Evolutionary conservation across 2,329 filamentous ascomycete genomes (phyloP).

Genomic region (Diaporthe caulivora): DNA sequence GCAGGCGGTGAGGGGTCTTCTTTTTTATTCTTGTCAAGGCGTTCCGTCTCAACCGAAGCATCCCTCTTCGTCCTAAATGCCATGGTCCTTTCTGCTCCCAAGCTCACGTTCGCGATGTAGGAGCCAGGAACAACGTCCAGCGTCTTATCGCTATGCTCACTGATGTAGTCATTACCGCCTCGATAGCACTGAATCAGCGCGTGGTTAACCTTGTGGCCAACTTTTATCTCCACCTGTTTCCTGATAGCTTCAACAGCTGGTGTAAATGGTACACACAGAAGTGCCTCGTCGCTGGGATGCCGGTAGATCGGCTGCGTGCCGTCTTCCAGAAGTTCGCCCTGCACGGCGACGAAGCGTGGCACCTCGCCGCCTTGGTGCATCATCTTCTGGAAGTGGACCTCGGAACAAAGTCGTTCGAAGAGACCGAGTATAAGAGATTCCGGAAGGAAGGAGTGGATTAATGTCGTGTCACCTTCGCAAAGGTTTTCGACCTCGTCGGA

Average conservation of each 20-base stretch:
- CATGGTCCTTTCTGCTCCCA: conserved; percentile 95
- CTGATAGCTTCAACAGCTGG: conserved; percentile 78
- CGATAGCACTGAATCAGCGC: conserved; percentile 94
- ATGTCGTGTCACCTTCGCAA: conserved; percentile 84
- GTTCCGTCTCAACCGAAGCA: conserved; percentile 11
- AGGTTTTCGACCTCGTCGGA: conserved; percentile 62
- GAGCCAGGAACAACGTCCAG: conserved; percentile 86
- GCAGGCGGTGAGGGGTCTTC: neutral
- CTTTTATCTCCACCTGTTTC: conserved; percentile 73
- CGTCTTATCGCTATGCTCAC: conserved; percentile 97
- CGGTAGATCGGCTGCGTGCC: conserved; percentile 91
- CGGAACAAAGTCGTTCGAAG: conserved; percentile 78
- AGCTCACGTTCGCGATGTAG: conserved; percentile 90
- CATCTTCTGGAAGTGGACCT: conserved; percentile 93
- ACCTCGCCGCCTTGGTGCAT: conserved; percentile 92
- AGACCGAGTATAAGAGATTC: conserved; percentile 65
- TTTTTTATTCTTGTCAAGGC: neutral
- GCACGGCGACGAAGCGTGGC: conserved; percentile 89
- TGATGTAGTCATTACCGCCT: conserved; percentile 90
- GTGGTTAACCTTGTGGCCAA: conserved; percentile 90
- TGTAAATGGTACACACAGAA: conserved; percentile 82
- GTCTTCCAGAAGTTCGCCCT: conserved; percentile 77
- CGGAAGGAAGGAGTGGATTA: conserved; percentile 79
- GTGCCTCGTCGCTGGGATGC: conserved; percentile 90
- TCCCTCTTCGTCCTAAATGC: conserved; percentile 84